Evolutionary conservation across 108 stramenopile genomes (phyloP), one percentile per base, ranked within the genome.

Genomic region (Cyclotella atomus): DNA sequence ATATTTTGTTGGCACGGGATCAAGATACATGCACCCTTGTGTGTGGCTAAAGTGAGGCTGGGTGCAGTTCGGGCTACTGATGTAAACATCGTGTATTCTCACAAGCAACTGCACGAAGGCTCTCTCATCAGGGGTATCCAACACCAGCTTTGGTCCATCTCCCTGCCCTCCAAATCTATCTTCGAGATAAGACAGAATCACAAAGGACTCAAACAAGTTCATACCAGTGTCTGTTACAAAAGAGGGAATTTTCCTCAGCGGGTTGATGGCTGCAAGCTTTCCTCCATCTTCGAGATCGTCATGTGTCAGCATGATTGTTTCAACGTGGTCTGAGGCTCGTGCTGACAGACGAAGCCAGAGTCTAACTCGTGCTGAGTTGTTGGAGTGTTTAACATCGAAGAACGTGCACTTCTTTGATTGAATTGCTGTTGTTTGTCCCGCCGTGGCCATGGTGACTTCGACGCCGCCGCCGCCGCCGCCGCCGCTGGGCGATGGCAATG

Each of bases 131-230:
- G 77, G 75, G n/a, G 77, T 75, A 33, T 75, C 62, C 34, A 59
- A 30, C 16, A 69, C 55, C 6, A 85, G 50, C n/a, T 45, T 53
- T 17, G 56, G 68, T 19, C 33, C 30, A 45, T 34, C 46, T 44
- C 52, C 25, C 3, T 57, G 35, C 41, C 47, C 63, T 29, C 69
- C 73, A 68, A 73, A 82, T 65, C 66, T 50, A 63, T 87, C 87
- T 62, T 88, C 87, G 41, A 91, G 61, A 62, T 86, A 91, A 33
- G 77, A 60, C 12, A 91, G 14, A 74, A 91, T 91, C 8, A 87
- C 88, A 67, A 55, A 70, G 35, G 80, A 73, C 77, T 91, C 84
- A 49, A 78, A 77, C 14, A 88, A 32, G 8, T 67, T 62, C 55
- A 81, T 47, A n/a, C 77, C 80, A 25, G 65, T 64, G 33, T 70